Base-by-base conservation (phyloP, 176 grass and related monocot genomes). In the Hordeum marinum region DNA sequence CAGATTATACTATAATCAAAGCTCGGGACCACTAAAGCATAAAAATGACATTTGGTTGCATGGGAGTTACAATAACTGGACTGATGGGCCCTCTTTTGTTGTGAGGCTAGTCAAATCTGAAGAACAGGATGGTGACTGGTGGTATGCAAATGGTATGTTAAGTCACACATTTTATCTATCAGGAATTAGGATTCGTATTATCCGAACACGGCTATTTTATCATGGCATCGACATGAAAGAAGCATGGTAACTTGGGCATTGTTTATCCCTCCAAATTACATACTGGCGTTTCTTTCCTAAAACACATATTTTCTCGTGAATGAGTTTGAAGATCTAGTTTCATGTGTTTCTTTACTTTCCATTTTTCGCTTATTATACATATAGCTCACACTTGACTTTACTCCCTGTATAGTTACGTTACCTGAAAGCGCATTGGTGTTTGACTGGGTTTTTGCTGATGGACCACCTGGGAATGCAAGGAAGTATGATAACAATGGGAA, bases 31-130 rank as follows among this genome's bases (percentile, higher is more conserved):
- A 8, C 86, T 95, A 61, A 89, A 84, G 60, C 85, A 94, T 94
- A 77, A 89, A 72, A 84, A 80, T 76, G 86, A 95, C 48, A 91
- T 98, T 68, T 98, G 93, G 93, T 84, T 98, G 86, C 95, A 98
- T 85, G 96, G 96, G 72, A 88, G 89, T 79, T 89, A 92, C 84
- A 95, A 98, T 64, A 91, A 88, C 78, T 98, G 96, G 96, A 86
- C 39, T 41, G 91, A 98, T 81, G 96, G 93, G 29, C 70, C 89
- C 64, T 98, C 90, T 78, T 82, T 98, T 64, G 9, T 65, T 57
- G 84, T 92, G 85, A 90, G 68, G 36, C 71, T 95, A 76, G 74
- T 89, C 24, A 89, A 76, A 52, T 88, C 85, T 35, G 73, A 94
- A 27, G 91, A 94, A 80, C 87, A 50, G 34, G 88, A 91, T 84